Evolutionary conservation across 257 asterid species (phyloP), one percentile per base, ranked within the genome.

Genomic region (Eustoma russellianum): DNA sequence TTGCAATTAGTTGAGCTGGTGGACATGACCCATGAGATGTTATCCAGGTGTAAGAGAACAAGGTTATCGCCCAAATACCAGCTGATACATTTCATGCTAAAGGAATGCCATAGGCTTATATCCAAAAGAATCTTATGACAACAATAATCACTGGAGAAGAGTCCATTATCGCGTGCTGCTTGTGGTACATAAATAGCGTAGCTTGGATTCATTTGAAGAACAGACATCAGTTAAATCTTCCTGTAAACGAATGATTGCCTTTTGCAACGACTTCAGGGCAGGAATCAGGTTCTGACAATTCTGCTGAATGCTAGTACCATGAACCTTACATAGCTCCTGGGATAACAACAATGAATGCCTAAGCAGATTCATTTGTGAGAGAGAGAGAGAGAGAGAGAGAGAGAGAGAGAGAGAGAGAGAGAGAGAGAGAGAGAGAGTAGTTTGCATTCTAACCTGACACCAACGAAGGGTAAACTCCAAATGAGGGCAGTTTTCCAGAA

Each of bases 221-320:
- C 95, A 88, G 3, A 88, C 80, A 47, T 92, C 95, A 1, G 95
- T 94, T 81, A 92, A 72, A 76, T 92, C 98, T 68, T 85, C 93
- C 74, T 88, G 97, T 60, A 78, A 66, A 64, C 85, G 82, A 28
- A 88, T 84, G 60, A 85, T 66, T 45, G 94, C 70, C 76, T 92
- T 92, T 66, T 82, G 95, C 79, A 92, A 71, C 5, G 95, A 85
- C 76, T 81, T 88, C 57, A 88, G 75, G 59, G 97, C 83, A 57
- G 98, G 97, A 60, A 76, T 89, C 74, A 92, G 65, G 47, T 67
- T 92, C 72, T 93, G 74, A 19, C 79, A 80, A 66, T 79, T 82
- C 65, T 85, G 97, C 75, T 88, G 95, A 65, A 92, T 85, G 44
- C 82, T 64, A 46, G 72, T 59, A 34, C 97, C 97, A 52, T 92